phyloP scores from a whole-genome alignment of 805 yeast genomes.

The Suhomyces emberorum region DNA sequence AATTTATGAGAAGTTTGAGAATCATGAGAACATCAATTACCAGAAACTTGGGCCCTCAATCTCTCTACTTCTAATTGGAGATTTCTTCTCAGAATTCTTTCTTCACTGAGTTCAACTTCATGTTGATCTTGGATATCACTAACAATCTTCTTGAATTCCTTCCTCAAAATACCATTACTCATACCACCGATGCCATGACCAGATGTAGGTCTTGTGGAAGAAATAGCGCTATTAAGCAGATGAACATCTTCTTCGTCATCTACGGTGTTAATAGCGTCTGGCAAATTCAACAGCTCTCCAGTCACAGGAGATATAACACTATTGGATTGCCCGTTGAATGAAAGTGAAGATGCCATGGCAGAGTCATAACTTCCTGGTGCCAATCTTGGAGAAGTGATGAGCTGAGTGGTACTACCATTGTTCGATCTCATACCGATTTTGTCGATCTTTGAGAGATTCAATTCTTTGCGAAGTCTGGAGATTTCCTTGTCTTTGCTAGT shows the following conservation, averaged over 20 bases:
- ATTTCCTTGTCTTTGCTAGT: constrained; percentile 38
- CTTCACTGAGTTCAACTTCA: constrained; percentile 56
- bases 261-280: constrained; percentile 1
- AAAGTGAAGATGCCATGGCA: constrained; percentile 6
- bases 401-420: constrained; percentile 1
- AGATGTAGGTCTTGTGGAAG: constrained; percentile 16
- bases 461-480: constrained; percentile 41
- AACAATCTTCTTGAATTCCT: constrained; percentile 66
- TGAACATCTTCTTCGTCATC: constrained; percentile 20
- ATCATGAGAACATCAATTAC: background rate
- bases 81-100: constrained; percentile 48
- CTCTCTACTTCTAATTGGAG: constrained; percentile 11
- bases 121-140: constrained; percentile 59
- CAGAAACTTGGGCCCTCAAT: constrained; percentile 5
- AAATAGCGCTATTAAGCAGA: constrained; percentile 10
- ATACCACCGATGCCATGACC: constrained; percentile 26
- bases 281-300: constrained; percentile 9
- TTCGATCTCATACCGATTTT: constrained; percentile 32
- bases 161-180: constrained; percentile 55
- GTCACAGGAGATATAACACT: constrained; percentile 10
- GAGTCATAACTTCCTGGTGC: constrained; percentile 6
- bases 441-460: constrained; percentile 44
- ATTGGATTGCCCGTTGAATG: constrained; percentile 2
- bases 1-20: too few relatives aligned
- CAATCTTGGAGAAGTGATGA: constrained; percentile 5